A percentile compares a stretch with the other conserved stretches of the same genome.
phyloP scores from a whole-genome alignment of 192 early-diverging fungal genomes.

The Coemansia sp. region DNA sequence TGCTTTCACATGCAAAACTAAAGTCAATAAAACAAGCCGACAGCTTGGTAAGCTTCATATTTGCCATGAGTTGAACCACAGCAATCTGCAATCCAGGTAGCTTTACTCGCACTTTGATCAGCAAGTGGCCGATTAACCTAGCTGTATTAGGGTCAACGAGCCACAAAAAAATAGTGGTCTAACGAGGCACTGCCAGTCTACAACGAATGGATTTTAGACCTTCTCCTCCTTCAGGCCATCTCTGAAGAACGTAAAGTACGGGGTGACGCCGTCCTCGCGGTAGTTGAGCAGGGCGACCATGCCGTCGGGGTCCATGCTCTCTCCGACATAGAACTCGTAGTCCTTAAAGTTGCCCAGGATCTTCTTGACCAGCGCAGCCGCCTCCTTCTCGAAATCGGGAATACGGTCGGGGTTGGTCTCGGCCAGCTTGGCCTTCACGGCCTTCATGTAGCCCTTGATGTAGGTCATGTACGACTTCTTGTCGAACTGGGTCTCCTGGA shows the following conservation, averaged over 20 bases:
- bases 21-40: too few relatives aligned
- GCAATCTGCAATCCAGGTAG: too few relatives aligned
- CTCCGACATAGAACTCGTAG: slow-evolving; percentile 88
- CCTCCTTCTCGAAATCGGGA: slow-evolving; percentile 62
- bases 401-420: slow-evolving; percentile 59
- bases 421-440: slow-evolving; percentile 59
- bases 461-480: slow-evolving; percentile 90
- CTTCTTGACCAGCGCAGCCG: slow-evolving; percentile 67
- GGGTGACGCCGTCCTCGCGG: slow-evolving; percentile 89
- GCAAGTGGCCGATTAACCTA: too few relatives aligned
- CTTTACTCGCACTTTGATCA: too few relatives aligned
- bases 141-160: not conserved
- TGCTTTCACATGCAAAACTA: too few relatives aligned
- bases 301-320: slow-evolving; percentile 82
- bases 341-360: slow-evolving; percentile 76
- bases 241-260: slow-evolving; percentile 89
- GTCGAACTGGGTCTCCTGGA: slow-evolving; percentile 71
- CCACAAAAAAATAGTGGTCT: too few relatives aligned
- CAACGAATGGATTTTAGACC: slow-evolving; percentile 42
- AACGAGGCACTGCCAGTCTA: not conserved
- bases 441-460: slow-evolving; percentile 94
- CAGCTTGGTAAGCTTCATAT: too few relatives aligned
- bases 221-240: slow-evolving; percentile 77
- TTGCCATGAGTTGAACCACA: too few relatives aligned
- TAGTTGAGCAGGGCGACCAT: slow-evolving; percentile 89